These are phyloP conservation scores for Ogataea degrootiae DNA, from an alignment of 805 yeast species.

Conservation along the genomic window DNA sequence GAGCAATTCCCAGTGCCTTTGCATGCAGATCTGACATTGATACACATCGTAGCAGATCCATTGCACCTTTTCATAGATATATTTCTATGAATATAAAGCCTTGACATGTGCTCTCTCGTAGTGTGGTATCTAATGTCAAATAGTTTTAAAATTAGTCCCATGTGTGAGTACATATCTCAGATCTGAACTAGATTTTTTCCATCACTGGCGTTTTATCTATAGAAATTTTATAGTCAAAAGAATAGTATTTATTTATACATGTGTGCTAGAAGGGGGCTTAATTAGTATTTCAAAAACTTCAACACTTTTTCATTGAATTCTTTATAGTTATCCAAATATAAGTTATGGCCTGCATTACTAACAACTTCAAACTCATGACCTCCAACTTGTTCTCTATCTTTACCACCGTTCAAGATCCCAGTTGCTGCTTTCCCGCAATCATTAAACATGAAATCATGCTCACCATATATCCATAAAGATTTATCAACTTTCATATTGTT, in stretches of 20 bases:
- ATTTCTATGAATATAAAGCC: too few species aligned
- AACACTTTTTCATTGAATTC: constrained; percentile 47
- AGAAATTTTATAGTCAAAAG: too few species aligned
- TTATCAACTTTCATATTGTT: constrained; percentile 27
- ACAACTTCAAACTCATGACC: constrained; percentile 37
- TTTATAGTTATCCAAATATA: constrained; percentile 60
- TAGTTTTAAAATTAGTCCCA: too few species aligned
- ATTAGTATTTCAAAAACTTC: constrained; percentile 28
- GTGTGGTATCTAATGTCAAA: too few species aligned
- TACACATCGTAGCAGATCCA: too few species aligned
- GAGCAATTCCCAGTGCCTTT: too few species aligned
- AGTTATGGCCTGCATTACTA: constrained; percentile 67
- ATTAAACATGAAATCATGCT: constrained; percentile 70
- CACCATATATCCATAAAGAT: constrained; percentile 56
- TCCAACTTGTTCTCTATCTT: neutral
- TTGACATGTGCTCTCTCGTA: too few species aligned
- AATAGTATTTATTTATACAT: too few species aligned
- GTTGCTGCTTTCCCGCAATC: constrained; percentile 50
- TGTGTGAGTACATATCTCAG: too few species aligned
- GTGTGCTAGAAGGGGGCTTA: too few species aligned
- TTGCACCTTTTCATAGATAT: too few species aligned
- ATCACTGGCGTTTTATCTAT: neutral
- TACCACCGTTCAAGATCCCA: constrained; percentile 16
- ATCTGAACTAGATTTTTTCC: neutral
- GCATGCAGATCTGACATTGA: too few species aligned